phyloP scores from a whole-genome alignment of 2,329 filamentous ascomycete species.

The Talaromyces sp. region DNA sequence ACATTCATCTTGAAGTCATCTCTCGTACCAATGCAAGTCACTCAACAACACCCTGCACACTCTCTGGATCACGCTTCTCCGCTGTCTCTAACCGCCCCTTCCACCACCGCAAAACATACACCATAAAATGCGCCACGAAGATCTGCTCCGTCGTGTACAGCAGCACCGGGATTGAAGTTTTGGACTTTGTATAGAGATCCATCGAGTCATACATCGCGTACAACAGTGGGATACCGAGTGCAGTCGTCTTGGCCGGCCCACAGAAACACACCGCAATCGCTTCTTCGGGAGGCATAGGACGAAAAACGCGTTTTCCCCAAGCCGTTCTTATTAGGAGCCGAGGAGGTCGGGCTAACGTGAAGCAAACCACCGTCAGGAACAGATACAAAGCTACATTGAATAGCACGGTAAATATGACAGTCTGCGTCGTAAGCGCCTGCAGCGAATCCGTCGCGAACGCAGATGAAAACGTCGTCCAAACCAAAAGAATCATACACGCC shows the following conservation, averaged over 20 bases:
- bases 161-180: conserved; percentile 38
- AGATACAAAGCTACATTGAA: conserved; percentile 67
- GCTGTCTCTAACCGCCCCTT: conserved; percentile 4
- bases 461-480: conserved; percentile 49
- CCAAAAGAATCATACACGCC: conserved; percentile 47
- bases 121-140: conserved; percentile 39
- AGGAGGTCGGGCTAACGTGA: conserved; percentile 47
- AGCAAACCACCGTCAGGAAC: conserved; percentile 57
- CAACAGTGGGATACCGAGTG: conserved; percentile 65
- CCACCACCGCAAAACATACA: conserved; percentile 37
- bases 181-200: conserved; percentile 35
- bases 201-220: conserved; percentile 59
- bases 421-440: conserved; percentile 55
- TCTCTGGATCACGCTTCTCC: conserved; percentile 2
- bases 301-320: conserved; percentile 28
- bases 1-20: not conserved
- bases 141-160: conserved; percentile 42
- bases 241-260: conserved; percentile 69
- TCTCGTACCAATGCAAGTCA: not conserved
- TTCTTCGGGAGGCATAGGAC: conserved; percentile 53
- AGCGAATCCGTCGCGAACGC: conserved; percentile 63
- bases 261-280: conserved; percentile 71
- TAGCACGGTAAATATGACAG: conserved; percentile 64
- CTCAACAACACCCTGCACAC: not conserved
- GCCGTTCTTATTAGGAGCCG: conserved; percentile 20